Evolutionary conservation across 345 rosid genomes (phyloP).

Genomic region (Hevea brasiliensis): DNA sequence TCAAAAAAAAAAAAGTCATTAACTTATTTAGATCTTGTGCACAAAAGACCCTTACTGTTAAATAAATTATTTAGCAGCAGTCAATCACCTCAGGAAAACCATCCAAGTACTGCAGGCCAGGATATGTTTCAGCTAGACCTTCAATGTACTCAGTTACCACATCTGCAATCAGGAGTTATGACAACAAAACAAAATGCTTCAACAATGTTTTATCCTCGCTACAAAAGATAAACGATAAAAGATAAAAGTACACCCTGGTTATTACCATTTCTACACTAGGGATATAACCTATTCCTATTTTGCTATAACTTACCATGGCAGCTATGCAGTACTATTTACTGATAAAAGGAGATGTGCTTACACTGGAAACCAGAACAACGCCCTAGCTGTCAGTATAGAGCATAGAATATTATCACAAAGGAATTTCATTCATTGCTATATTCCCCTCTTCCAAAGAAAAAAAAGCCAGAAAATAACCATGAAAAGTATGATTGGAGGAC

Average conservation of each 20-base stretch:
- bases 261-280: background rate
- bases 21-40: background rate
- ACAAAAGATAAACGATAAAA: background rate
- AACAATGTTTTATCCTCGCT: background rate
- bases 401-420: too few species aligned
- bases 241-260: background rate
- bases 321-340: background rate
- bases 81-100: conserved; percentile 84
- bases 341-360: background rate
- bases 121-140: conserved; percentile 89
- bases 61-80: background rate
- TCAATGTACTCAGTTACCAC: conserved; percentile 95
- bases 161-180: conserved; percentile 46
- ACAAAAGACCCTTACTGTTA: background rate
- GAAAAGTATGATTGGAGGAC: background rate
- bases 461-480: too few species aligned
- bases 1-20: background rate
- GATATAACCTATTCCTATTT: background rate
- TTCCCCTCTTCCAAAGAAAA: too few species aligned
- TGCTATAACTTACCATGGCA: background rate
- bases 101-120: conserved; percentile 81
- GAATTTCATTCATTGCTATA: too few species aligned
- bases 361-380: background rate
- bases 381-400: too few species aligned
- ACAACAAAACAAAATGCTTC: background rate